Conservation (phyloP, 352 stramenopile genomes). For the Phytophthora cryptogea region DNA sequence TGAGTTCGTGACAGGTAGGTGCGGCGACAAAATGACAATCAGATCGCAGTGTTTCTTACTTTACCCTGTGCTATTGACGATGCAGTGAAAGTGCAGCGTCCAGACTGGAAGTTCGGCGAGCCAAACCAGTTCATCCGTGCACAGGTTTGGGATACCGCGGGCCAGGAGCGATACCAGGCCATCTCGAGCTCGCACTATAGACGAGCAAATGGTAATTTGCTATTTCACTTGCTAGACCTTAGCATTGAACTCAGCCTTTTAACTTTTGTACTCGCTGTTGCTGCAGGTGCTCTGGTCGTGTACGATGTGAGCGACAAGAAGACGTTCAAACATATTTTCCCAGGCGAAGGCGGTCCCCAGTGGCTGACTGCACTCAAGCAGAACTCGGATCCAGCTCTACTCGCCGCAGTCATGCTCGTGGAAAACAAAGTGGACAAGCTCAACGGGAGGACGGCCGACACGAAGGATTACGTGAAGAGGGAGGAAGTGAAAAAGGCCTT, state of each 20-base stretch:
- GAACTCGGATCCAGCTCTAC: constrained; percentile 53
- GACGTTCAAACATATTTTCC: constrained; percentile 74
- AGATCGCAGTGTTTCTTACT: not conserved
- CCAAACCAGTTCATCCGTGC: constrained; percentile 67
- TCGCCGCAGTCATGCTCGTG: constrained; percentile 69
- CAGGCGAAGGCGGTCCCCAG: constrained; percentile 49
- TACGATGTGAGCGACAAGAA: constrained; percentile 67
- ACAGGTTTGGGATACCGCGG: constrained; percentile 74
- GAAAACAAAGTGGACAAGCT: constrained; percentile 79
- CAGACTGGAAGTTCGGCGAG: constrained; percentile 74
- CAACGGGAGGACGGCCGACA: constrained; percentile 36
- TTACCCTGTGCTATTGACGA: not conserved
- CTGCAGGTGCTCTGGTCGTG: constrained; percentile 61
- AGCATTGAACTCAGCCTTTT: not conserved
- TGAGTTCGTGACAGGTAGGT: constrained; percentile 63
- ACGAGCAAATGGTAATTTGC: constrained; percentile 48
- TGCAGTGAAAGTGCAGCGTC: constrained; percentile 61
- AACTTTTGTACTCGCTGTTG: not conserved
- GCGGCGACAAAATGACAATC: not conserved
- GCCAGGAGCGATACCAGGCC: constrained; percentile 73
- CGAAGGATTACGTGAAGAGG: constrained; percentile 51
- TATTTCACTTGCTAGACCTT: not conserved
- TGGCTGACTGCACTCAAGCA: constrained; percentile 72
- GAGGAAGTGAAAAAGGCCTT: constrained; percentile 54
- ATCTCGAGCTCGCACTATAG: constrained; percentile 79